Conservation (phyloP, 148 eudicot genomes). For the Diospyros lotus region DNA sequence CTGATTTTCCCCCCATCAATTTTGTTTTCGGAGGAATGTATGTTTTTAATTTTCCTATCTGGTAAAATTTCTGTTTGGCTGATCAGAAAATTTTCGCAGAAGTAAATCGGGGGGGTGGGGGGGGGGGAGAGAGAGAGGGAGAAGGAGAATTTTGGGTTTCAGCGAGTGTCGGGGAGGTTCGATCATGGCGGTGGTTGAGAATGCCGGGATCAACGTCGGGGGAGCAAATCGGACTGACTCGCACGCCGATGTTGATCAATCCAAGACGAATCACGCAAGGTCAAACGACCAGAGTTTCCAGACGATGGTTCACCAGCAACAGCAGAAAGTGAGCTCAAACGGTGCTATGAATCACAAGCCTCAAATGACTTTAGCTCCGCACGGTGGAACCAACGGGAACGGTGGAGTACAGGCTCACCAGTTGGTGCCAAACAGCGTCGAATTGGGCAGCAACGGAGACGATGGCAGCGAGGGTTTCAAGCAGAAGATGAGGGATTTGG, state of each 20-base stretch:
- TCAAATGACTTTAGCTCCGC: slow-evolving; percentile 10
- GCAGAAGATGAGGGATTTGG: slow-evolving; percentile 66
- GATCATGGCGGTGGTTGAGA: slow-evolving; percentile 81
- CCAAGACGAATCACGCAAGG: slow-evolving; percentile 20
- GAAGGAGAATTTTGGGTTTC: not conserved
- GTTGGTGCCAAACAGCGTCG: slow-evolving; percentile 12
- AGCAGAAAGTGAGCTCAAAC: slow-evolving; percentile 2
- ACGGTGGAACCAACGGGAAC: slow-evolving; percentile 14
- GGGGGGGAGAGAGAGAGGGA: too few relatives aligned
- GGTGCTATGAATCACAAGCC: slow-evolving; percentile 6
- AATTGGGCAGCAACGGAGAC: slow-evolving; percentile 10
- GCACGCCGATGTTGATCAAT: slow-evolving; percentile 27
- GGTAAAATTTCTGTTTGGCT: not conserved
- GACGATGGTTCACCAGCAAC: slow-evolving; percentile 10
- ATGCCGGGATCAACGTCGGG: slow-evolving; percentile 29
- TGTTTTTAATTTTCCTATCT: not conserved
- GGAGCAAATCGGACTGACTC: slow-evolving; percentile 26
- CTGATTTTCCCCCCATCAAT: not conserved
- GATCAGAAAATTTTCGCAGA: slow-evolving; percentile 6
- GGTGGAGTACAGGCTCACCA: slow-evolving; percentile 11
- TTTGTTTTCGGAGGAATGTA: not conserved
- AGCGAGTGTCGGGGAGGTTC: not conserved
- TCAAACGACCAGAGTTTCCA: slow-evolving; percentile 30
- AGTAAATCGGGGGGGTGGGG: not conserved
- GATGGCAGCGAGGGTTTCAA: slow-evolving; percentile 43